Conservation (phyloP, 1,139 yeast genomes). For the Saccharomyces pastorianus region DNA sequence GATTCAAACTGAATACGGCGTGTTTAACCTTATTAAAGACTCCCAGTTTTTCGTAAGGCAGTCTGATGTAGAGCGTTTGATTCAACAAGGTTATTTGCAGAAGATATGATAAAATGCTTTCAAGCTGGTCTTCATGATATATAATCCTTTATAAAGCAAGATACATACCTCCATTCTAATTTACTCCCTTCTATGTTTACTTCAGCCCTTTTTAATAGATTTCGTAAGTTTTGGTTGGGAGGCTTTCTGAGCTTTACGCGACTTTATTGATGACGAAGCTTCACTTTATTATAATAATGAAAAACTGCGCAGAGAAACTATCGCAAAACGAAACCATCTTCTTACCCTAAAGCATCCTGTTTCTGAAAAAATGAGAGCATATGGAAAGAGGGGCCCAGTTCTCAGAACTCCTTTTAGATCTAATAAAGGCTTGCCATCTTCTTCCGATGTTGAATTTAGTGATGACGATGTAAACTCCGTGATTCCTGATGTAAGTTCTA, state of each 20-base stretch:
- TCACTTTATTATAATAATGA: neutral
- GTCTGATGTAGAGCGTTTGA: constrained; percentile 85
- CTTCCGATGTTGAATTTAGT: neutral
- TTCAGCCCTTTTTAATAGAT: neutral
- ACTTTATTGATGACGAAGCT: neutral
- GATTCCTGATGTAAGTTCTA: neutral
- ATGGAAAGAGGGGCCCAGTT: neutral
- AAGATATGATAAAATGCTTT: constrained; percentile 38
- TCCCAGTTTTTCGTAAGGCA: constrained; percentile 92
- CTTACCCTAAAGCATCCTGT: neutral
- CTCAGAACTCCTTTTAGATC: neutral
- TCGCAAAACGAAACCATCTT: neutral
- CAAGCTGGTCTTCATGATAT: neutral
- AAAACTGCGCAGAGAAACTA: neutral
- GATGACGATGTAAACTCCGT: constrained; percentile 2
- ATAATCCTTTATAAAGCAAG: neutral
- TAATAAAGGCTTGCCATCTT: neutral
- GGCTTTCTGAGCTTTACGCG: neutral
- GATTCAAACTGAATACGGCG: constrained; percentile 95
- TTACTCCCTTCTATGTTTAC: neutral
- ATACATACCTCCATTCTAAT: neutral
- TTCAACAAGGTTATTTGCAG: constrained; percentile 89
- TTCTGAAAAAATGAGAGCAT: neutral
- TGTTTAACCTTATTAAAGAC: constrained; percentile 87
- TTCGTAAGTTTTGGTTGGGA: neutral